These are phyloP conservation scores for Lecanicillium sp. DNA, from an alignment of 2,329 filamentous ascomycete genomes.

Conservation along the genomic window DNA sequence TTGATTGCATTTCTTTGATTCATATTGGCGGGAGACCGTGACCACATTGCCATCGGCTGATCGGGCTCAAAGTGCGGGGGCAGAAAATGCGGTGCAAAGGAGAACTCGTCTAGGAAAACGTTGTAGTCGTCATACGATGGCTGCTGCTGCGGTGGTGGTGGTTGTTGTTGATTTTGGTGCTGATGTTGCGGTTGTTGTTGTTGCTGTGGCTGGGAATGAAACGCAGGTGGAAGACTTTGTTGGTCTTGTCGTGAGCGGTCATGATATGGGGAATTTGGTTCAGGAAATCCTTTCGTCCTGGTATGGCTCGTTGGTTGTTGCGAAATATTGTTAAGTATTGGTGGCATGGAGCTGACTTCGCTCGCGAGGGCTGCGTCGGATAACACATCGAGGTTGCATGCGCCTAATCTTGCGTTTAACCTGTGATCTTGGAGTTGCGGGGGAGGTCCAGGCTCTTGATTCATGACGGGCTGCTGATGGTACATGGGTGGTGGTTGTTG, in stretches of 20 bases:
- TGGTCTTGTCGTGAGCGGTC: constrained; percentile 41
- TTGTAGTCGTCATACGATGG: constrained; percentile 48
- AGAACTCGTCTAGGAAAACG: constrained; percentile 50
- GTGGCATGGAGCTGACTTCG: constrained; percentile 43
- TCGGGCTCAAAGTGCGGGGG: constrained; percentile 47
- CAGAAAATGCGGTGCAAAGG: constrained; percentile 44
- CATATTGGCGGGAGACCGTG: constrained; percentile 30
- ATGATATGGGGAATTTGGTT: constrained; percentile 34
- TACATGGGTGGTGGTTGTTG: constrained; percentile 16
- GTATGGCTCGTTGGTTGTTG: constrained; percentile 31
- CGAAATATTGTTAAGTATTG: constrained; percentile 37
- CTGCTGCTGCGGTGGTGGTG: constrained; percentile 22
- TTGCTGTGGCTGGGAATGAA: constrained; percentile 20
- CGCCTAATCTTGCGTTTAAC: constrained; percentile 33
- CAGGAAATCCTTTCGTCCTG: constrained; percentile 41
- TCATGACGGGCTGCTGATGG: constrained; percentile 11
- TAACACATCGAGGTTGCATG: constrained; percentile 49
- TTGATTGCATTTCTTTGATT: constrained; percentile 35
- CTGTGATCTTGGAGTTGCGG: constrained; percentile 39
- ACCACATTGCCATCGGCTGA: constrained; percentile 43
- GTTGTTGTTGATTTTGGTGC: constrained; percentile 22
- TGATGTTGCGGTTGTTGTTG: constrained; percentile 26
- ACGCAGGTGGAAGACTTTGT: constrained; percentile 30
- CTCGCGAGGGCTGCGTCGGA: constrained; percentile 53
- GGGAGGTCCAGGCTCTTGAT: constrained; percentile 20